Percentiles rank a stretch among this genome's conserved stretches.
Evolutionary conservation across 2,329 filamentous ascomycete species (phyloP).

Genomic region (Ophiostoma novo-ulmi): DNA sequence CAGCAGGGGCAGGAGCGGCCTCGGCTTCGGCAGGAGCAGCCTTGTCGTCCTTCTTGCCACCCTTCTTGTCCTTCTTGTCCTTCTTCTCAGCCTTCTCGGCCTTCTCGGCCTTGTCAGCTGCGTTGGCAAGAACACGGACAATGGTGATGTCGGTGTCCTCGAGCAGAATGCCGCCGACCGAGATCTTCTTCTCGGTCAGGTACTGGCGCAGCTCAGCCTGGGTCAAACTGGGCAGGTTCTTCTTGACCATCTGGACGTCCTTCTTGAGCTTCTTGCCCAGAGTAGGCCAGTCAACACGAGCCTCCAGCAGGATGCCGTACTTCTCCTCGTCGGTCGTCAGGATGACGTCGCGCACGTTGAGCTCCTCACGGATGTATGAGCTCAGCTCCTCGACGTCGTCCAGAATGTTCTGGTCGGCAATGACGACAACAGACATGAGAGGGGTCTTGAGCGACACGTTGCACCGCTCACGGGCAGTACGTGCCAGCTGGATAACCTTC

Average conservation of each 20-base stretch:
- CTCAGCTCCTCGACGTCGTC: conserved; percentile 81
- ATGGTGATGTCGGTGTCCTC: conserved; percentile 78
- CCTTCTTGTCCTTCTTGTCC: conserved; percentile 56
- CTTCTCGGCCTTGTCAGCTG: conserved; percentile 38
- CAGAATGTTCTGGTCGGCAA: conserved; percentile 79
- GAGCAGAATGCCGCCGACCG: conserved; percentile 80
- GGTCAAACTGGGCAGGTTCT: conserved; percentile 72
- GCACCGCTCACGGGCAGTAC: conserved; percentile 79
- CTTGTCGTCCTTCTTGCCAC: conserved; percentile 68
- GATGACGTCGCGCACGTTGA: conserved; percentile 82
- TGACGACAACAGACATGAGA: conserved; percentile 80
- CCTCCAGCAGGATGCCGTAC: conserved; percentile 89
- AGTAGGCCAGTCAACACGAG: conserved; percentile 85
- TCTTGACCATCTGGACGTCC: conserved; percentile 85
- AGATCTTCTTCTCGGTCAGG: conserved; percentile 65
- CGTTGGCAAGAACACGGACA: conserved; percentile 70
- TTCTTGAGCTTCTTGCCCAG: conserved; percentile 97
- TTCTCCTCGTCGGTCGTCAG: conserved; percentile 81
- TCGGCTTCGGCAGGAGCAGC: conserved; percentile 2
- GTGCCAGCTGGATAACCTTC: conserved; percentile 84
- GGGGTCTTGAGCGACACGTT: conserved; percentile 86
- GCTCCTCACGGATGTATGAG: conserved; percentile 83
- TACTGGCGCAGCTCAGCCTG: conserved; percentile 79
- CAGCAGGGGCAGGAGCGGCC: conserved; percentile 1
- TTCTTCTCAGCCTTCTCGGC: conserved; percentile 27